Conservation (phyloP, 306 rosid species). For the Gastrolobium bilobum region DNA sequence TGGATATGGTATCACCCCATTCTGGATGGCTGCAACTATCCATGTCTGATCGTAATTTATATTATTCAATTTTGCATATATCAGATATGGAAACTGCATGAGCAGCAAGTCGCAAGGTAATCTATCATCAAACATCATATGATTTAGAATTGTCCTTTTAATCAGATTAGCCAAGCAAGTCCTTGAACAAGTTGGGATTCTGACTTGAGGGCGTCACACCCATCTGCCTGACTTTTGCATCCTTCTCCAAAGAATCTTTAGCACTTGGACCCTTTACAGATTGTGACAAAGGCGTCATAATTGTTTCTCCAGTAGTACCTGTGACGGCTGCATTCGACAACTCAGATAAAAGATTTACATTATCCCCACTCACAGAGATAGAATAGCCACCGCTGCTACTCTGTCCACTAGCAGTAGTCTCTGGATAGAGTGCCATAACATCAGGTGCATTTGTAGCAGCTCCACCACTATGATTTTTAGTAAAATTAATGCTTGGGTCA, state of each 20-base stretch:
- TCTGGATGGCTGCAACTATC: slow-evolving; percentile 36
- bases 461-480: slow-evolving; percentile 47
- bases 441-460: slow-evolving; percentile 62
- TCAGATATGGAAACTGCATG: slow-evolving; percentile 42
- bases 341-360: slow-evolving; percentile 60
- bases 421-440: slow-evolving; percentile 59
- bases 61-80: slow-evolving; percentile 39
- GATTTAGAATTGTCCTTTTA: slow-evolving; percentile 16
- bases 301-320: slow-evolving; percentile 50
- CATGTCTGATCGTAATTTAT: slow-evolving; percentile 7
- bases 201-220: slow-evolving; percentile 80
- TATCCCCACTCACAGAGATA: slow-evolving; percentile 51
- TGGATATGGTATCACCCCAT: slow-evolving; percentile 44
- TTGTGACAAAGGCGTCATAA: slow-evolving; percentile 46
- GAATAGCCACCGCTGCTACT: slow-evolving; percentile 50
- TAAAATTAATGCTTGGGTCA: slow-evolving; percentile 55
- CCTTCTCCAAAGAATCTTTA: slow-evolving; percentile 73
- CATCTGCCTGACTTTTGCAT: slow-evolving; percentile 89
- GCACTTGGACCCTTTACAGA: slow-evolving; percentile 66
- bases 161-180: slow-evolving; percentile 71
- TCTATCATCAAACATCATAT: slow-evolving; percentile 41
- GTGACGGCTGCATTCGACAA: slow-evolving; percentile 44
- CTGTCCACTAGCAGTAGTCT: slow-evolving; percentile 57
- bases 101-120: slow-evolving; percentile 30
- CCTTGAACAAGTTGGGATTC: slow-evolving; percentile 83